A percentile compares a stretch with the other conserved stretches of the same genome.
Conservation (phyloP, 1,284 basidiomycete species). For the Ganoderma sinense region DNA sequence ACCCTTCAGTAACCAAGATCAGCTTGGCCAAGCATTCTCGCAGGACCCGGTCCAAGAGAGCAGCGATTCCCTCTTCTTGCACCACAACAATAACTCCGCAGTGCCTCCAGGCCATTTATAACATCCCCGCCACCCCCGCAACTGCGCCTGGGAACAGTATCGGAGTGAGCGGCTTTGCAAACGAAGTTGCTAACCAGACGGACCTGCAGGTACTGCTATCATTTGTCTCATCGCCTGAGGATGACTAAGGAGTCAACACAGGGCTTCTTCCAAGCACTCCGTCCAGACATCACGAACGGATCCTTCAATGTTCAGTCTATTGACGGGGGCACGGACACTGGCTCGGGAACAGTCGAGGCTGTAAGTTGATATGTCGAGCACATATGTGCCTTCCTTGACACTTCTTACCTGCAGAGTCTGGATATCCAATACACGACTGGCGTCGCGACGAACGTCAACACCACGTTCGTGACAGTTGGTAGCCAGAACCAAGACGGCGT, state of each 20-base stretch:
- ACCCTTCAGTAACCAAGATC: neutral
- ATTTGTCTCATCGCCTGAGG: neutral
- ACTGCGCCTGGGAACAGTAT: conserved; percentile 54
- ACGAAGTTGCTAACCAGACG: conserved; percentile 56
- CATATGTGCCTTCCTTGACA: conserved; percentile 40
- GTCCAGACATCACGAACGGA: conserved; percentile 51
- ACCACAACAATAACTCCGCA: conserved; percentile 53
- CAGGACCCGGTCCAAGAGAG: conserved; percentile 18
- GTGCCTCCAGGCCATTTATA: conserved; percentile 62
- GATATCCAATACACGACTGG: conserved; percentile 71
- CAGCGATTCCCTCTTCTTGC: conserved; percentile 24
- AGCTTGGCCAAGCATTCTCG: neutral
- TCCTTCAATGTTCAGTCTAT: conserved; percentile 22
- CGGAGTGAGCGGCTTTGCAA: conserved; percentile 62
- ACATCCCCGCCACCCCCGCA: conserved; percentile 51
- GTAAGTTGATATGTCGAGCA: conserved; percentile 25
- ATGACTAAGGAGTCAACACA: conserved; percentile 26
- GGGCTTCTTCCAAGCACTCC: conserved; percentile 57
- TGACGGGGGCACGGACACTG: conserved; percentile 44
- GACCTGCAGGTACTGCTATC: conserved; percentile 49
- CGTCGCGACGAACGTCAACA: conserved; percentile 56
- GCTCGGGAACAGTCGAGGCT: conserved; percentile 27
- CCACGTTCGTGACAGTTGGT: conserved; percentile 28
- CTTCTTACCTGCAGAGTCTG: conserved; percentile 55
- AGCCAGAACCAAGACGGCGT: conserved; percentile 25